Conservation (phyloP, 1,284 basidiomycete genomes). For the Pseudozyma hubeiensis region DNA sequence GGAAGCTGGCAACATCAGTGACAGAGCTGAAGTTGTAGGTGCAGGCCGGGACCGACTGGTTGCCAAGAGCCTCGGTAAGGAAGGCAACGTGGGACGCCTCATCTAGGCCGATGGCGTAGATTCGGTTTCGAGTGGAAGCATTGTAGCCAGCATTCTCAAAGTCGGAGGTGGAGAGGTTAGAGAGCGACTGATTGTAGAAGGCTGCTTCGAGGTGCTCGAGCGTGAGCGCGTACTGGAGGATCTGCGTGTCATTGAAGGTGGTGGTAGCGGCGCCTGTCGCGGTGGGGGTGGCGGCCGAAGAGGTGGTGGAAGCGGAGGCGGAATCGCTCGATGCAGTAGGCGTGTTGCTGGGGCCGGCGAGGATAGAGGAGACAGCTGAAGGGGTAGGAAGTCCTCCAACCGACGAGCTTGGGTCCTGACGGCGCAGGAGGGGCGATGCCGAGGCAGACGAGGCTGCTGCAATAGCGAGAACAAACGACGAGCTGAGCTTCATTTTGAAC, state of each 20-base stretch:
- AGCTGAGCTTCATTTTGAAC: constrained; percentile 33
- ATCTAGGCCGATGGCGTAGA: constrained; percentile 52
- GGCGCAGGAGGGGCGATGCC: constrained; percentile 24
- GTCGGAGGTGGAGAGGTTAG: constrained; percentile 31
- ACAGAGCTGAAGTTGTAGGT: constrained; percentile 44
- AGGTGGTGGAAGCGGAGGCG: neutral
- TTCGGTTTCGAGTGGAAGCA: constrained; percentile 39
- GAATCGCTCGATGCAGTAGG: neutral
- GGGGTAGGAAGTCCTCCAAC: constrained; percentile 10
- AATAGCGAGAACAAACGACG: constrained; percentile 34
- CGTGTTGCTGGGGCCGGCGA: neutral
- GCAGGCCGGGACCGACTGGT: constrained; percentile 38
- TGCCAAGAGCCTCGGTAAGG: constrained; percentile 35
- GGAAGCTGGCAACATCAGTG: constrained; percentile 45
- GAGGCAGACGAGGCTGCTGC: constrained; percentile 31
- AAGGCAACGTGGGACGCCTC: constrained; percentile 41
- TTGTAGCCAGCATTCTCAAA: constrained; percentile 48
- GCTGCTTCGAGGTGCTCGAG: constrained; percentile 59
- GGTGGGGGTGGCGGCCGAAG: constrained; percentile 2
- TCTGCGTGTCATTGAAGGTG: constrained; percentile 49
- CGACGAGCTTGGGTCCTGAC: constrained; percentile 11
- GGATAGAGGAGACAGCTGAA: neutral
- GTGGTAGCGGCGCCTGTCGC: constrained; percentile 1
- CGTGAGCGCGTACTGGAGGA: constrained; percentile 57
- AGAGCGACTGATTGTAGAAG: constrained; percentile 53